Conservation (phyloP, 2,329 filamentous ascomycete species). For the Scedosporium aurantiacum region DNA sequence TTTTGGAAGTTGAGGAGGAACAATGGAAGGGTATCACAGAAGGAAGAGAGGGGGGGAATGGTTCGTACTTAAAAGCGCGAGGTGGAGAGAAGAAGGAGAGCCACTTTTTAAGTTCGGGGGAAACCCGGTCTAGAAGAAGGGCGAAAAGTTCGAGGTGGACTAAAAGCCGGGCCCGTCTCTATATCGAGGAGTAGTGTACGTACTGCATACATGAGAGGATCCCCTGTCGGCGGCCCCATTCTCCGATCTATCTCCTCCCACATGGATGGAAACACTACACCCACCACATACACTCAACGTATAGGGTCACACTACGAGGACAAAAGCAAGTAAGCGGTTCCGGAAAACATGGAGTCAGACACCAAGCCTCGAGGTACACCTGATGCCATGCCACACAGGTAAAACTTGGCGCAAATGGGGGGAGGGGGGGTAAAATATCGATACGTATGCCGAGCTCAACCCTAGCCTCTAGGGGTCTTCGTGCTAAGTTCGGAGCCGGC, state of each 20-base stretch:
- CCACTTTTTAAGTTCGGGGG: background rate
- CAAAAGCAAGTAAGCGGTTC: too few relatives aligned
- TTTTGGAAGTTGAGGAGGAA: conserved; percentile 12
- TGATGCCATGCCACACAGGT: too few relatives aligned
- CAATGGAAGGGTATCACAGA: background rate
- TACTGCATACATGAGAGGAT: too few relatives aligned
- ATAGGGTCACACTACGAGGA: background rate
- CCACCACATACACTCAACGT: background rate
- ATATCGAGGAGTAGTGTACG: too few relatives aligned
- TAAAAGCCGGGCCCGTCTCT: too few relatives aligned
- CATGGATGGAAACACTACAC: background rate
- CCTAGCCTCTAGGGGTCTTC: background rate
- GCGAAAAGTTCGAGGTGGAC: background rate
- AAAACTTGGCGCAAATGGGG: too few relatives aligned
- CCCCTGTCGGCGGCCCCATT: background rate
- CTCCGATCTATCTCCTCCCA: background rate
- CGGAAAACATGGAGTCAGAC: too few relatives aligned
- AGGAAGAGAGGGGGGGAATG: background rate
- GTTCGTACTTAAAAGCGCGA: background rate
- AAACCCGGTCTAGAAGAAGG: background rate
- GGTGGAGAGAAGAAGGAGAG: background rate
- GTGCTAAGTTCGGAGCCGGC: background rate
- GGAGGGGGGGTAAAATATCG: too few relatives aligned
- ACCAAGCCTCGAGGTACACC: too few relatives aligned
- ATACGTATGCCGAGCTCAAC: background rate